Evolutionary conservation across 306 rosid genomes (phyloP), one percentile per base, ranked within the genome.

Genomic region (Casuarina equisetifolia): DNA sequence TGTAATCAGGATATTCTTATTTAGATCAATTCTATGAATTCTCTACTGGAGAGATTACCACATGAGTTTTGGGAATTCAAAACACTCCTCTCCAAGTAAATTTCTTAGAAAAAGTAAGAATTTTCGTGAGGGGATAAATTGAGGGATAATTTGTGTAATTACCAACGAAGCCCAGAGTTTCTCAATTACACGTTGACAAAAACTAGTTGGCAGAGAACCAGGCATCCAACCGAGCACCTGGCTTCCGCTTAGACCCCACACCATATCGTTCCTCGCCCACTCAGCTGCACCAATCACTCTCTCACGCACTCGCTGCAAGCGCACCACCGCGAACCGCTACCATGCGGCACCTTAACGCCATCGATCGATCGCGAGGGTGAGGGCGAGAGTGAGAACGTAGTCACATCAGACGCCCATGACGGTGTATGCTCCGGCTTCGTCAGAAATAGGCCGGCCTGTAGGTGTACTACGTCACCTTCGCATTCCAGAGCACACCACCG

Each of bases 261-360:
- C 42, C 43, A 35, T 53, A 38, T 35, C 36, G 5, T 59, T 32
- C 63, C 75, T 10, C 67, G 32, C 43, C 1, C 40, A 3, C 3
- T 35, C 13, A 38, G n/a, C 53, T 10, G 62, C 72, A 6, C 2
- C 43, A 49, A 39, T 15, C 58, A 25, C 32, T 54, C 38, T n/a
- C 71, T 57, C 70, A 69, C 57, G 54, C 57, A 61, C 16, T 12
- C 43, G 16, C 40, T 25, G 1, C 17, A 10, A 2, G 10, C 3
- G 35, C 43, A 10, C 8, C 40, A 10, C 42, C 68, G 10, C 6
- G 12, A 32, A 73, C 76, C 63, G 67, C 79, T 80, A 50, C 64
- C 77, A 38, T 61, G 78, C 53, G 45, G 80, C 61, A 58, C 72
- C 54, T 72, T 44, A 74, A 69, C 80, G 40, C 55, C 80, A 35